These are phyloP conservation scores for Pythium vanterpoolii DNA, from an alignment of 352 stramenopile species.

Conservation along the genomic window DNA sequence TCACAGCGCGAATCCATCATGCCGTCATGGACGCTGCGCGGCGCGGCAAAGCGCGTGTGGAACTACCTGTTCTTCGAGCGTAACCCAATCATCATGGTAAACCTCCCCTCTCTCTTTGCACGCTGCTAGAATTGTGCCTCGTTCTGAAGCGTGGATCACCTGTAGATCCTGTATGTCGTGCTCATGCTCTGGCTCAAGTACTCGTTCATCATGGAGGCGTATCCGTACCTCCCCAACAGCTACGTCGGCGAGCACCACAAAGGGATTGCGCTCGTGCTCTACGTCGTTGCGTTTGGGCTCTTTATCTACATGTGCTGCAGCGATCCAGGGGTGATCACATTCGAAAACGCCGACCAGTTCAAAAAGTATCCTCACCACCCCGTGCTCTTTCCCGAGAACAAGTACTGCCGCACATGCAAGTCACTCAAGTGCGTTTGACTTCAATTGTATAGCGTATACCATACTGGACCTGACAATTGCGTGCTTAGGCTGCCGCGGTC, in stretches of 20 bases:
- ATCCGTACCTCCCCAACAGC: conserved; percentile 56
- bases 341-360: conserved; percentile 45
- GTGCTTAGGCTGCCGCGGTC: conserved; percentile 64
- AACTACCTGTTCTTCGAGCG: conserved; percentile 64
- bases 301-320: conserved; percentile 69
- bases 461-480: not conserved
- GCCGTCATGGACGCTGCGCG: conserved; percentile 19
- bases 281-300: conserved; percentile 47
- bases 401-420: conserved; percentile 86
- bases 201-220: conserved; percentile 64
- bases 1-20: not conserved
- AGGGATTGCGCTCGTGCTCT: conserved; percentile 52
- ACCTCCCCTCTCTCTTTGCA: too few relatives aligned
- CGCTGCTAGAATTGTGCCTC: not conserved
- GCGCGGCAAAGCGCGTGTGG: conserved; percentile 29
- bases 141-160: not conserved
- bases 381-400: conserved; percentile 75
- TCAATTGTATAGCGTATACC: too few relatives aligned
- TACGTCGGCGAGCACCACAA: conserved; percentile 65
- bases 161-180: conserved; percentile 73
- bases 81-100: conserved; percentile 73
- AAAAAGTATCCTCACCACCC: conserved; percentile 71
- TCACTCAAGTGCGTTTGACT: conserved; percentile 81
- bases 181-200: conserved; percentile 69
- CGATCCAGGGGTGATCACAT: conserved; percentile 74